Conservation (phyloP, 306 rosid genomes). For the Rosa persica region DNA sequence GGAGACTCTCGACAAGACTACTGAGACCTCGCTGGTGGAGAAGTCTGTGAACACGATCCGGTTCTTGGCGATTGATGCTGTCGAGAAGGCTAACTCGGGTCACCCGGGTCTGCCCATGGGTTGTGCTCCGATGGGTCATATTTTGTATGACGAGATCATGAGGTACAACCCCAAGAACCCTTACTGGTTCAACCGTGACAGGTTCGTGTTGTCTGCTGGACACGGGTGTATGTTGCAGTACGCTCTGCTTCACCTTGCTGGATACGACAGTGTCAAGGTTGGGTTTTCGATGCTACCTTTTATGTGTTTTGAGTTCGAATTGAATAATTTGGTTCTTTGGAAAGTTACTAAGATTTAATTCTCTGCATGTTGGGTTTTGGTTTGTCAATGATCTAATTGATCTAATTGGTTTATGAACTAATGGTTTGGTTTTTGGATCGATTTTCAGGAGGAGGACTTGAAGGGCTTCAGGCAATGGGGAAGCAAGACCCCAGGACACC, state of each 20-base stretch:
- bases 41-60: constrained; percentile 94
- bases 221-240: constrained; percentile 98
- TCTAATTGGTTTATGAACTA: constrained; percentile 10
- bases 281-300: neutral
- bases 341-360: neutral
- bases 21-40: constrained; percentile 59
- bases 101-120: constrained; percentile 99
- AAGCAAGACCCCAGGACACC: constrained; percentile 96
- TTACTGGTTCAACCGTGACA: constrained; percentile 91
- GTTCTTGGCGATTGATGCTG: constrained; percentile 77
- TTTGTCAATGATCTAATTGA: neutral
- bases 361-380: neutral
- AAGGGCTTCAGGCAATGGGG: constrained; percentile 89
- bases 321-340: neutral
- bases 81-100: constrained; percentile 92
- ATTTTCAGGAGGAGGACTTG: constrained; percentile 74
- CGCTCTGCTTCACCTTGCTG: constrained; percentile 92
- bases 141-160: constrained; percentile 84
- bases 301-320: constrained; percentile 1
- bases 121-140: constrained; percentile 94
- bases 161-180: constrained; percentile 91
- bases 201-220: constrained; percentile 92
- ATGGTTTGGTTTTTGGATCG: constrained; percentile 21
- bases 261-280: constrained; percentile 84
- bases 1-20: constrained; percentile 47